Percentiles rank a stretch among this genome's conserved stretches.
Evolutionary conservation across 768 basidiomycete genomes (phyloP).

Genomic region (Leccinum subtestaceum): DNA sequence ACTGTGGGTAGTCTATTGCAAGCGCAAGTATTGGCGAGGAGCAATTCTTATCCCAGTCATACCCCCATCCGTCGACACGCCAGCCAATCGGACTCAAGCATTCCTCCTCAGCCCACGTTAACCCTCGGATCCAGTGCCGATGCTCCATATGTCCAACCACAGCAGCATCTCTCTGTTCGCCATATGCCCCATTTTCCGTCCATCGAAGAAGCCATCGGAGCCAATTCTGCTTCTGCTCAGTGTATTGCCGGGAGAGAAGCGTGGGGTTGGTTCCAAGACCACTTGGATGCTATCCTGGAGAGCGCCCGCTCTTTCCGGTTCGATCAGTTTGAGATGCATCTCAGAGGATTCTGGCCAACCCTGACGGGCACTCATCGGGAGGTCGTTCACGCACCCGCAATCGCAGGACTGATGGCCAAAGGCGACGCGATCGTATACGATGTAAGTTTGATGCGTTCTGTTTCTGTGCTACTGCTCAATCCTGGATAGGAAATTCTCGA

Average conservation of each 20-base stretch:
- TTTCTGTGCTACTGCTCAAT: conserved; percentile 15
- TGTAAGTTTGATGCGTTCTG: conserved; percentile 49
- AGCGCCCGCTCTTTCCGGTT: conserved; percentile 75
- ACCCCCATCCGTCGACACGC: conserved; percentile 74
- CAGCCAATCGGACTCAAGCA: conserved; percentile 52
- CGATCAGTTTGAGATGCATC: conserved; percentile 86
- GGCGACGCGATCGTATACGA: conserved; percentile 90
- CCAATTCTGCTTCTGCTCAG: conserved; percentile 71
- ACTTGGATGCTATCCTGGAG: conserved; percentile 79
- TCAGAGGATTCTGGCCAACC: conserved; percentile 82
- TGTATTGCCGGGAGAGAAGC: conserved; percentile 80
- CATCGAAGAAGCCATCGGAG: conserved; percentile 80
- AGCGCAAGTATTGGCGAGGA: conserved; percentile 61
- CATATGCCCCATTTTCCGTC: conserved; percentile 79
- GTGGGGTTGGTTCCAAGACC: conserved; percentile 91
- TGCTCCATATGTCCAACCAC: conserved; percentile 46
- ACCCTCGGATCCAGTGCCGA: conserved; percentile 46
- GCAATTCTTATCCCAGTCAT: conserved; percentile 60
- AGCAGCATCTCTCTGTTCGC: conserved; percentile 62
- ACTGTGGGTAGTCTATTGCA: conserved; percentile 76
- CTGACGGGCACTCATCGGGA: conserved; percentile 76
- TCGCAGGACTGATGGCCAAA: conserved; percentile 85
- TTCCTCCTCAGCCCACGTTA: conserved; percentile 57
- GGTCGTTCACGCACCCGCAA: conserved; percentile 84
- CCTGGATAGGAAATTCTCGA: conserved; percentile 77